A percentile compares a stretch with the other conserved stretches of the same genome.
These are phyloP conservation scores for Psidium friedrichsthalianum DNA, from an alignment of 345 rosid genomes.

Conservation along the genomic window DNA sequence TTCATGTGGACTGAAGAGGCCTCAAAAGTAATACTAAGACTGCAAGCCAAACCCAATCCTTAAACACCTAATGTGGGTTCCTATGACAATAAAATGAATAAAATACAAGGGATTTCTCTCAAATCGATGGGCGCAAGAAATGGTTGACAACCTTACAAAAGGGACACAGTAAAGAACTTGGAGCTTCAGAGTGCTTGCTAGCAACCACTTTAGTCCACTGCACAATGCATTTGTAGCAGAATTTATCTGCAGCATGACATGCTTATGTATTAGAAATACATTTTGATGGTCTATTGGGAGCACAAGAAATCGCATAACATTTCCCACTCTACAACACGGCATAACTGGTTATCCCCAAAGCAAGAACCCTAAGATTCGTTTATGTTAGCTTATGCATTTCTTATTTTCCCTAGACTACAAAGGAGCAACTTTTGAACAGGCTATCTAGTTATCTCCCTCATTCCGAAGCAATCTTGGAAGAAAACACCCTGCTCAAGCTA, in stretches of 20 bases:
- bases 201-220: constrained; percentile 73
- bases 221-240: constrained; percentile 70
- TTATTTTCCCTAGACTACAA: not conserved
- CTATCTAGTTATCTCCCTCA: not conserved
- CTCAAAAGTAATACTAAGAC: not conserved
- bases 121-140: not conserved
- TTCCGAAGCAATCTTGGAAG: not conserved
- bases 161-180: constrained; percentile 63
- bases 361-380: rapidly evolving
- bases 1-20: not conserved
- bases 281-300: not conserved
- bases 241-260: constrained; percentile 55
- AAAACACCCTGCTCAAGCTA: not conserved
- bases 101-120: not conserved
- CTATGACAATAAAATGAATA: not conserved
- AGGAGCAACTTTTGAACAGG: not conserved
- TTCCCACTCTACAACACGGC: not conserved
- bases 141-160: constrained; percentile 58
- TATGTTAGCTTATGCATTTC: not conserved
- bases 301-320: not conserved
- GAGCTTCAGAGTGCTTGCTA: constrained; percentile 29
- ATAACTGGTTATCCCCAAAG: not conserved
- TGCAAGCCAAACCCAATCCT: not conserved
- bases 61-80: not conserved
- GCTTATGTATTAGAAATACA: not conserved